These are phyloP conservation scores for Macaranga tanarius DNA, from an alignment of 441 rosid species.

Conservation along the genomic window DNA sequence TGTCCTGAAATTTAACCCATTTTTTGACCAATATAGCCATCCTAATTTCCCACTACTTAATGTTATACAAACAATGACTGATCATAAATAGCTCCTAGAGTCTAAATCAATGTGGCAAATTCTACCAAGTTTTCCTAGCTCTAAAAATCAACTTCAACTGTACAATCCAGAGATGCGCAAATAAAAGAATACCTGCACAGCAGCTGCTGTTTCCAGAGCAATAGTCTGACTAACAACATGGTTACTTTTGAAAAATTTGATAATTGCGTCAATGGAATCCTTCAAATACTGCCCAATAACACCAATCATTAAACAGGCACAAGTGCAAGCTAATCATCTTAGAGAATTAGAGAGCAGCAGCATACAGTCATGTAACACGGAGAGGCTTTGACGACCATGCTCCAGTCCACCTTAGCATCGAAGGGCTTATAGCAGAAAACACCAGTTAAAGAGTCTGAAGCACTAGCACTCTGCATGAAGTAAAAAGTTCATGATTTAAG, in stretches of 20 bases:
- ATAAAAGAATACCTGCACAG: constrained; percentile 75
- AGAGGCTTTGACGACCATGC: constrained; percentile 93
- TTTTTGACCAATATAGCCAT: neutral
- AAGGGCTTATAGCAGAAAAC: constrained; percentile 93
- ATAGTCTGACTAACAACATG: constrained; percentile 82
- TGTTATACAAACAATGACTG: neutral
- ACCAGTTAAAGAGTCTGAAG: constrained; percentile 72
- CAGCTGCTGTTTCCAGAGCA: constrained; percentile 98
- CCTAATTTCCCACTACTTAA: neutral
- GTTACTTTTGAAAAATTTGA: constrained; percentile 84
- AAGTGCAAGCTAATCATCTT: constrained; percentile 13
- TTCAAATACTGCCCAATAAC: constrained; percentile 76
- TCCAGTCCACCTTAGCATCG: constrained; percentile 97
- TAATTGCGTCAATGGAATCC: constrained; percentile 75
- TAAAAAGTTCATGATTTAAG: constrained; percentile 20
- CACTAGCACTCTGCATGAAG: constrained; percentile 84
- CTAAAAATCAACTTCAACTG: neutral
- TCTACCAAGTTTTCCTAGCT: constrained; percentile 3
- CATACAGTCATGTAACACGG: constrained; percentile 97
- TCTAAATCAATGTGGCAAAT: neutral
- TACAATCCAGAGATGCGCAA: constrained; percentile 16
- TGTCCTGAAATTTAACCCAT: neutral
- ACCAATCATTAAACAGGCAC: constrained; percentile 35
- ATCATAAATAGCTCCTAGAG: neutral
- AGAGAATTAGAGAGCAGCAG: constrained; percentile 27